Base-by-base conservation (phyloP, 441 rosid species). In the Sinapis alba region DNA sequence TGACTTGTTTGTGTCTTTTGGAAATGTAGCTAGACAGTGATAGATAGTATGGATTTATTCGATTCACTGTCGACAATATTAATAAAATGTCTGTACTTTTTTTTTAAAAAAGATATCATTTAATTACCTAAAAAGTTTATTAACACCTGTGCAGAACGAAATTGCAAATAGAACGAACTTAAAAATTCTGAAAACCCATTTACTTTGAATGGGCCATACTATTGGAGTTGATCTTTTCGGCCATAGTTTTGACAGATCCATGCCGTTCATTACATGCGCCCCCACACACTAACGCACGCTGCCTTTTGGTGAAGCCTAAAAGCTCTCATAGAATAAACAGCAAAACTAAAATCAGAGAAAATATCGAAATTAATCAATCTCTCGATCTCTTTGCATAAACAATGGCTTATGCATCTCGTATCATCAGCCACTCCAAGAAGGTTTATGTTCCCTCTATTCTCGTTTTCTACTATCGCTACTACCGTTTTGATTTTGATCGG, bases 361-460 rank as follows among this genome's bases (percentile, higher is more conserved):
- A 43, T 36, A 9, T n/a, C 41, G 7, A 71, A 47, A 7, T 50
- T 23, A 50, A 59, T 71, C n/a, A n/a, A n/a, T n/a, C n/a, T n/a
- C 65, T 65, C 62, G 72, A 77, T 73, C 77, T 68, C 26, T 38
- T 67, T 63, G 10, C 28, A 53, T 61, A 53, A 50, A 56, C 74
- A 76, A 90, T 91, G 97, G 83, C 88, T 62, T 89, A 83, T 69
- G 89, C 88, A 34, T 84, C 85, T 63, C 91, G 76, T 50, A 51
- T 87, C 77, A 83, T 89, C 89, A 85, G 68, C 72, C 91, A 85
- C 72, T 87, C 94, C 28, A 86, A 73, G 61, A 89, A 86, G 91
- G 97, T 89, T 69, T 80, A 5, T 20, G 8, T 64, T 50, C 72
- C 72, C 47, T 43, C 72, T 5, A 43, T n/a, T 72, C 19, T 28